phyloP scores from a whole-genome alignment of 1,139 yeast species.

The Taphrina betulina region DNA sequence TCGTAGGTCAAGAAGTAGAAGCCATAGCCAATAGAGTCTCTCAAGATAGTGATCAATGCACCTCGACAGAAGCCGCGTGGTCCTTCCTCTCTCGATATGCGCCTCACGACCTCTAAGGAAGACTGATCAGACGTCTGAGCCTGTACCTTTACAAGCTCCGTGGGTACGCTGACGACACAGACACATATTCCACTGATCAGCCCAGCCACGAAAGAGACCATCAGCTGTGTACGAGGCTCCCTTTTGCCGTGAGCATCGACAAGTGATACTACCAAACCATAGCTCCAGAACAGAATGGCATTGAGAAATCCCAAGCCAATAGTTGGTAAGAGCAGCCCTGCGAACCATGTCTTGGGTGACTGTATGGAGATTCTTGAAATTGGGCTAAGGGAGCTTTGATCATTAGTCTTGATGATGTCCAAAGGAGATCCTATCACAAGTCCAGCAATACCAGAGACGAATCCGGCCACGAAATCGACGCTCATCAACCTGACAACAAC shows the following conservation, averaged over 20 bases:
- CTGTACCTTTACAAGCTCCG: slow-evolving; percentile 38
- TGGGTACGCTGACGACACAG: slow-evolving; percentile 38
- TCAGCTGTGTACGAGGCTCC: background rate
- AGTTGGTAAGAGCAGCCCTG: slow-evolving; percentile 40
- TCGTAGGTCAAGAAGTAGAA: slow-evolving; percentile 35
- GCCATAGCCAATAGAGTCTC: slow-evolving; percentile 40
- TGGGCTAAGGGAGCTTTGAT: slow-evolving; percentile 31
- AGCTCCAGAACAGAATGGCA: slow-evolving; percentile 31
- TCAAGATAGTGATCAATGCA: slow-evolving; percentile 36
- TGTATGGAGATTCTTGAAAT: background rate
- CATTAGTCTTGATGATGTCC: slow-evolving; percentile 39
- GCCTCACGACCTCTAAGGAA: slow-evolving; percentile 34
- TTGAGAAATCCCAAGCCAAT: slow-evolving; percentile 39
- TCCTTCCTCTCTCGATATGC: slow-evolving; percentile 35
- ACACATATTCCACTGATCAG: slow-evolving; percentile 38
- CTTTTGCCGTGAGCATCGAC: background rate
- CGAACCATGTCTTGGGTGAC: slow-evolving; percentile 16
- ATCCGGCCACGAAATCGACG: slow-evolving; percentile 37
- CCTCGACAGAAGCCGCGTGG: slow-evolving; percentile 38
- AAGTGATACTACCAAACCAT: background rate
- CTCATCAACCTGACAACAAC: background rate
- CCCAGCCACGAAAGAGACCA: slow-evolving; percentile 35
- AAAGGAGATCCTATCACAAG: slow-evolving; percentile 40
- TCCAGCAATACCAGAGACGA: slow-evolving; percentile 39
- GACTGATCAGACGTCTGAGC: slow-evolving; percentile 35